Percentiles rank a stretch among this genome's conserved stretches.
These are phyloP conservation scores for Terfezia claveryi DNA, from an alignment of 495 filamentous ascomycete genomes.

Conservation along the genomic window DNA sequence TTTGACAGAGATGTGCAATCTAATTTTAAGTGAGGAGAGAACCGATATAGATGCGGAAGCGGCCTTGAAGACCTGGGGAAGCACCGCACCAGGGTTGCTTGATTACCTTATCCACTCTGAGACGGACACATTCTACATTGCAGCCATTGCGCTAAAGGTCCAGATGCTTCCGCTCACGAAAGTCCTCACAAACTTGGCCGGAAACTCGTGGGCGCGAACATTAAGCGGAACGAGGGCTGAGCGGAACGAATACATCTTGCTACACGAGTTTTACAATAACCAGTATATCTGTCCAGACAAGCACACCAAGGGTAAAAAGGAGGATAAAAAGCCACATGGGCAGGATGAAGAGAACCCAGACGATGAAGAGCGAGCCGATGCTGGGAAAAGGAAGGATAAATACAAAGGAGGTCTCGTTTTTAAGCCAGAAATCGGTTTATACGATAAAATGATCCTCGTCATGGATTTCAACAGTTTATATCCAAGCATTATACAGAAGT, in stretches of 20 bases:
- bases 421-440: conserved; percentile 88
- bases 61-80: conserved; percentile 73
- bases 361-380: conserved; percentile 47
- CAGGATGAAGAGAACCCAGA: conserved; percentile 41
- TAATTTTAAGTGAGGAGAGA: conserved; percentile 55
- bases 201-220: conserved; percentile 95
- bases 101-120: conserved; percentile 85
- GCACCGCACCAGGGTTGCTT: conserved; percentile 63
- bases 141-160: conserved; percentile 62
- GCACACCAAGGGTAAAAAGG: conserved; percentile 38
- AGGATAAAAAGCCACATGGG: conserved; percentile 22
- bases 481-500: conserved; percentile 97
- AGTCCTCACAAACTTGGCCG: conserved; percentile 84
- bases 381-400: conserved; percentile 89
- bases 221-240: conserved; percentile 87
- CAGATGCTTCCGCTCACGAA: conserved; percentile 90
- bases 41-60: conserved; percentile 70
- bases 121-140: conserved; percentile 85
- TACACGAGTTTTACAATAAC: conserved; percentile 86
- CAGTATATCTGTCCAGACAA: conserved; percentile 98
- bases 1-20: conserved; percentile 84
- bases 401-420: conserved; percentile 97
- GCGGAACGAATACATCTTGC: conserved; percentile 95
- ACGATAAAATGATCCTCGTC: conserved; percentile 89
- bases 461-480: conserved; percentile 99